These are phyloP conservation scores for Knoxia roxburghii DNA, from an alignment of 257 asterid genomes.

Conservation along the genomic window DNA sequence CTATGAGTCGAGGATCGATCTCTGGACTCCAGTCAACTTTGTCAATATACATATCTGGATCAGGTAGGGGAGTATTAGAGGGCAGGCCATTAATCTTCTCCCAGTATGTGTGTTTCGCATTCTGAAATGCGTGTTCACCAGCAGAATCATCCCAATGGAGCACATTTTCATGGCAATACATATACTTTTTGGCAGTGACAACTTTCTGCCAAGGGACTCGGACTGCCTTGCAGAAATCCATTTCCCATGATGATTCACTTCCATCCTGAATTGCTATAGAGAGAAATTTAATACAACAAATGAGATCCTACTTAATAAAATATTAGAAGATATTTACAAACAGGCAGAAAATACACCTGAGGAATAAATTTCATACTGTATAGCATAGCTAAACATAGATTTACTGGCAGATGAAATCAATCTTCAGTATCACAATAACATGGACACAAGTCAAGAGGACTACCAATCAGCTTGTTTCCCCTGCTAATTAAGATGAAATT, in stretches of 20 bases:
- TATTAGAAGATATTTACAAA: background rate
- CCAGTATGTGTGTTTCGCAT: slow-evolving; percentile 70
- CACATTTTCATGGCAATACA: slow-evolving; percentile 59
- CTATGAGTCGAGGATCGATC: slow-evolving; percentile 60
- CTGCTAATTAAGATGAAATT: background rate
- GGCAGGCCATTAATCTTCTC: slow-evolving; percentile 51
- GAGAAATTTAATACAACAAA: slow-evolving; percentile 4
- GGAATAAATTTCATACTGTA: background rate
- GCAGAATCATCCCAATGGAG: slow-evolving; percentile 80
- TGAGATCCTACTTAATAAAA: slow-evolving; percentile 1
- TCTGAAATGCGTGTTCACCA: slow-evolving; percentile 58
- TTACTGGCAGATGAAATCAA: background rate
- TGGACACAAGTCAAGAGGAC: background rate
- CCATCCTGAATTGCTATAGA: slow-evolving; percentile 31
- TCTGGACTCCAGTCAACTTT: slow-evolving; percentile 71
- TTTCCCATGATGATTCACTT: slow-evolving; percentile 69
- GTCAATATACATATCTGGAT: slow-evolving; percentile 52
- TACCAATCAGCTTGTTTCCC: background rate
- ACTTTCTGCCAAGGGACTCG: slow-evolving; percentile 70
- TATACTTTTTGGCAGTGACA: slow-evolving; percentile 59
- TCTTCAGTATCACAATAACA: background rate
- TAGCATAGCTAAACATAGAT: background rate
- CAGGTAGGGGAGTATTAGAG: slow-evolving; percentile 53
- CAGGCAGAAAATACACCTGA: slow-evolving; percentile 2
- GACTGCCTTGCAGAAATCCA: slow-evolving; percentile 61